These are phyloP conservation scores for Tetrastigma voinierianum DNA, from an alignment of 164 flowering plant genomes.

Conservation along the genomic window DNA sequence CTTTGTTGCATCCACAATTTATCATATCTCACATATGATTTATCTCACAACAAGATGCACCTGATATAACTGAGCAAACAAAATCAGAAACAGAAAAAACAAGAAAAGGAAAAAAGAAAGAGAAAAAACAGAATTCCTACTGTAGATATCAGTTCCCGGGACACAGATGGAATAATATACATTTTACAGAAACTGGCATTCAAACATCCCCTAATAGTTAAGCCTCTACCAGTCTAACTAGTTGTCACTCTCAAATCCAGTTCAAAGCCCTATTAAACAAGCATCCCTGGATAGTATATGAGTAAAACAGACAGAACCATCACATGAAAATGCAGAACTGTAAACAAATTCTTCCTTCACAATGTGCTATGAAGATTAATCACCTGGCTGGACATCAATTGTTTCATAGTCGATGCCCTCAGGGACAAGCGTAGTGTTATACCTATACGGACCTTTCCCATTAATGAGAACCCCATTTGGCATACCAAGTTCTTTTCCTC, in stretches of 20 bases:
- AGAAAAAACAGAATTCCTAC: not conserved
- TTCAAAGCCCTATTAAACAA: not conserved
- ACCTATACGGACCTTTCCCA: conserved; percentile 91
- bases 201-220: not conserved
- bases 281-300: not conserved
- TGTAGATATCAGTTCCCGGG: not conserved
- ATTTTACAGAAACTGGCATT: not conserved
- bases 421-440: conserved; percentile 82
- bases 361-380: not conserved
- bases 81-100: too few species aligned
- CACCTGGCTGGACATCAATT: conserved; percentile 80
- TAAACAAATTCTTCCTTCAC: not conserved
- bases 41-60: too few species aligned
- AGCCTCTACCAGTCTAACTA: not conserved
- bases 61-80: too few species aligned
- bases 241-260: not conserved
- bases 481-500: conserved; percentile 78
- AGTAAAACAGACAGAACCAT: not conserved
- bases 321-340: not conserved
- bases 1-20: too few species aligned
- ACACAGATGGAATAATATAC: not conserved
- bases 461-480: conserved; percentile 98
- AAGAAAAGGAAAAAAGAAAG: too few species aligned
- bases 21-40: too few species aligned
- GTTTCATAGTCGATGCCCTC: conserved; percentile 80